Conservation (phyloP, 2,329 filamentous ascomycete species). For the Trichoderma atrobrunneum region DNA sequence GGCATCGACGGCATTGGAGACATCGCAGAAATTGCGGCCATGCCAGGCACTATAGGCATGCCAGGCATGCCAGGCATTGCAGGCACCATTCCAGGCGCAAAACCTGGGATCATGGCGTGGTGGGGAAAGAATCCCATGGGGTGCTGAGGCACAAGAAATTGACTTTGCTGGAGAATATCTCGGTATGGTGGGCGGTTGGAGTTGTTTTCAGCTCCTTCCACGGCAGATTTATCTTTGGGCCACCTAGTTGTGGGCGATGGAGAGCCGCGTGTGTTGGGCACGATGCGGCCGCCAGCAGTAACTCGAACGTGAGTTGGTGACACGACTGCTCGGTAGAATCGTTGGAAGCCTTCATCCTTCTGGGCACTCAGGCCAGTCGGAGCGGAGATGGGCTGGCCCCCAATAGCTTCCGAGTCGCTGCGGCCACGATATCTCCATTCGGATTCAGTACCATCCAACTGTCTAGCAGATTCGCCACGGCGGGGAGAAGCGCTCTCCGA, state of each 20-base stretch:
- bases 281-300: slow-evolving; percentile 64
- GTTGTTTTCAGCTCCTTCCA: slow-evolving; percentile 28
- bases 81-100: slow-evolving; percentile 30
- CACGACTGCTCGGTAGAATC: slow-evolving; percentile 65
- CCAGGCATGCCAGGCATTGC: slow-evolving; percentile 24
- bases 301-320: slow-evolving; percentile 66
- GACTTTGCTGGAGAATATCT: slow-evolving; percentile 17
- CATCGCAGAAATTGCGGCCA: neutral
- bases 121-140: slow-evolving; percentile 26
- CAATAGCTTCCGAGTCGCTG: slow-evolving; percentile 41
- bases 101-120: slow-evolving; percentile 32
- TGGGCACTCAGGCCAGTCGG: slow-evolving; percentile 53
- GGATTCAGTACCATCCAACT: slow-evolving; percentile 41
- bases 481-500: slow-evolving; percentile 4
- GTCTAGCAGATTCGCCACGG: slow-evolving; percentile 28
- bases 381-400: slow-evolving; percentile 50
- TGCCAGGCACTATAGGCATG: neutral
- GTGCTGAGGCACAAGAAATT: slow-evolving; percentile 21
- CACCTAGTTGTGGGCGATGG: slow-evolving; percentile 53
- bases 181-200: slow-evolving; percentile 24
- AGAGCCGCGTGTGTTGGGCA: slow-evolving; percentile 58
- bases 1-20: neutral
- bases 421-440: slow-evolving; percentile 48
- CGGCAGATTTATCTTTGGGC: slow-evolving; percentile 39
- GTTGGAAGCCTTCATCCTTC: slow-evolving; percentile 63